Evolutionary conservation across 352 stramenopile genomes (phyloP), one percentile per base, ranked within the genome.

Genomic region (Plasmopara halstedii): DNA sequence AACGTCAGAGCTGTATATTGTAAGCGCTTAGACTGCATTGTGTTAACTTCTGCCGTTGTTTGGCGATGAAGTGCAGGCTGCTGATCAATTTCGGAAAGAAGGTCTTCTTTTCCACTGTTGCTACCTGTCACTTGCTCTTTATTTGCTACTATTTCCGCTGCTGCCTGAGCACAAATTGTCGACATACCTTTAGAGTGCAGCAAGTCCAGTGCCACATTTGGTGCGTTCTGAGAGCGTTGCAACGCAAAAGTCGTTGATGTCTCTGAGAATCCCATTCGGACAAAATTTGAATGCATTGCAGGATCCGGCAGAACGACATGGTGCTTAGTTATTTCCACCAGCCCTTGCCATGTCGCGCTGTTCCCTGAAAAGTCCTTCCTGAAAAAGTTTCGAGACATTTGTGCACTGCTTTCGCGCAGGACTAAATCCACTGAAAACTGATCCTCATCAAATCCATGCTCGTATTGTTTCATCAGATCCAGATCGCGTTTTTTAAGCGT

Each of bases 381-480:
- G 10, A 86, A 62, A 14, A 64, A 56, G 17, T 67, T 67, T 4
- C 60, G 57, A 3, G 54, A 43, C 34, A 64, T 45, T 23, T 67
- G 78, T 19, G 38, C 22, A 43, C 41, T 83, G 25, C 64, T 67
- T 8, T 84, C 76, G 23, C 87, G 76, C 36, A 93, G 56, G 18
- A 89, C 65, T 9, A 93, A 65, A 46, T 93, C 81, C 31, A 90
- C 58, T 2, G 70, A 87, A 42, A 93, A 93, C 5, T 81, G 56
- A 6, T 89, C 77, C 19, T 88, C 75, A 37, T 87, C 79, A 55
- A 93, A 93, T 9, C 69, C 78, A 36, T 85, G 64, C 29, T 89
- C 77, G 46, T 90, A 93, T 44, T 89, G 76, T 48, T 89, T 89
- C 72, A 89, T 88, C 45, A 93, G 56, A 42, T 93, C 81, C 4